Evolutionary conservation across 306 rosid genomes (phyloP).

Genomic region (Vigna angularis): DNA sequence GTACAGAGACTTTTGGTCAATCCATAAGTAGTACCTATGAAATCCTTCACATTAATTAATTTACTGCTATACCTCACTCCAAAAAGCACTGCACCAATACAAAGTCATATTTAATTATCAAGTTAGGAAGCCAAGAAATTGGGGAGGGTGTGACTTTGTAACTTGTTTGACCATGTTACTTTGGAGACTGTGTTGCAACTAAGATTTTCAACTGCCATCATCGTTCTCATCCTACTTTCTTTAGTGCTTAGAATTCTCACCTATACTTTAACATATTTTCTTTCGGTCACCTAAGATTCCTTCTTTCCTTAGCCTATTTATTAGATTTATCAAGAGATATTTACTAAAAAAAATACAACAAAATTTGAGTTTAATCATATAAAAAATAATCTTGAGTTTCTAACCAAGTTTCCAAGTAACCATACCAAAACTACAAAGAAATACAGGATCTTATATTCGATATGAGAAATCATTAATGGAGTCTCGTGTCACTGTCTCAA

Average conservation of each 20-base stretch:
- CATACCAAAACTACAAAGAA: conserved; percentile 13
- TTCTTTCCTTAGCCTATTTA: conserved; percentile 58
- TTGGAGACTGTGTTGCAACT: conserved; percentile 61
- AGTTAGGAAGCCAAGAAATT: conserved; percentile 66
- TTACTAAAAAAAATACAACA: no score
- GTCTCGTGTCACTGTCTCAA: conserved; percentile 36
- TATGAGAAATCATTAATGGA: conserved; percentile 39
- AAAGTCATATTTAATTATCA: conserved; percentile 32
- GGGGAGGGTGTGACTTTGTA: conserved; percentile 62
- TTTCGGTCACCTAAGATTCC: conserved; percentile 68
- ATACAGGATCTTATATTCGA: conserved; percentile 1
- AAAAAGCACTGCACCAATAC: background rate
- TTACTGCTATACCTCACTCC: conserved; percentile 12
- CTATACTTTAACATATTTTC: conserved; percentile 51
- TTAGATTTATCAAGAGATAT: no score
- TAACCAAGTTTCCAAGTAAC: conserved; percentile 33
- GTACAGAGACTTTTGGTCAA: conserved; percentile 49
- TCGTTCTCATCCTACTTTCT: conserved; percentile 38
- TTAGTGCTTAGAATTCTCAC: conserved; percentile 48
- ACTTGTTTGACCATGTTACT: conserved; percentile 60
- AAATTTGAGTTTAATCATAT: no score
- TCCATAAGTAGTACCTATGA: conserved; percentile 33
- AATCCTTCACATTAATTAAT: conserved; percentile 24
- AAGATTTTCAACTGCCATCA: conserved; percentile 40
- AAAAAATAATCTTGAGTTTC: background rate